phyloP scores from a whole-genome alignment of 2,329 filamentous ascomycete species.

The Penicillium hordei region DNA sequence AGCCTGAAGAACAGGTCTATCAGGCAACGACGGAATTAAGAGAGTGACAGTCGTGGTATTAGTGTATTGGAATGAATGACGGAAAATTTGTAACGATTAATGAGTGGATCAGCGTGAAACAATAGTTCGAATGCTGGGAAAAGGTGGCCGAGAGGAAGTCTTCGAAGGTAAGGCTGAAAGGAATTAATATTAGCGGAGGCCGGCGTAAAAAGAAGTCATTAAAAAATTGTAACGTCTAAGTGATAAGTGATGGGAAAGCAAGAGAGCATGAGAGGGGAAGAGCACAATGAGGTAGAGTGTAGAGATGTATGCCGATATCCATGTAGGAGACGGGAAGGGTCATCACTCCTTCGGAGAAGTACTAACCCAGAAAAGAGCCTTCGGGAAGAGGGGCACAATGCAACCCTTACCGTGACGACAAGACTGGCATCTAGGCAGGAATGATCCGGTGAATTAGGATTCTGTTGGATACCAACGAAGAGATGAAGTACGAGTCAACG shows the following conservation, averaged over 20 bases:
- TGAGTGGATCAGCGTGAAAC: slow-evolving; percentile 44
- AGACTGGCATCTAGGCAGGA: slow-evolving; percentile 49
- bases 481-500: slow-evolving; percentile 50
- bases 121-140: slow-evolving; percentile 41
- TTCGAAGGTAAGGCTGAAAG: slow-evolving; percentile 35
- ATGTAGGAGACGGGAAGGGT: slow-evolving; percentile 17
- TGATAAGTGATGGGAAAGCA: slow-evolving; percentile 2
- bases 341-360: slow-evolving; percentile 30
- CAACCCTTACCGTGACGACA: slow-evolving; percentile 46
- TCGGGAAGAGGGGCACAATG: slow-evolving; percentile 42
- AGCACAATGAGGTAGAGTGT: slow-evolving; percentile 12
- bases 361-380: slow-evolving; percentile 46
- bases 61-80: slow-evolving; percentile 51
- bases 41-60: slow-evolving; percentile 53
- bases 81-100: slow-evolving; percentile 57
- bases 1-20: slow-evolving; percentile 42
- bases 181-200: slow-evolving; percentile 32
- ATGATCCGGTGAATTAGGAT: slow-evolving; percentile 41
- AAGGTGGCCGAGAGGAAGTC: slow-evolving; percentile 29
- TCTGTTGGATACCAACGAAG: slow-evolving; percentile 38
- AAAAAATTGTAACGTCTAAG: slow-evolving; percentile 8
- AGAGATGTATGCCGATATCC: slow-evolving; percentile 17
- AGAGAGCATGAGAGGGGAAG: slow-evolving; percentile 5
- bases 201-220: slow-evolving; percentile 9
- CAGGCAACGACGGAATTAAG: slow-evolving; percentile 47